Conservation (phyloP, 768 basidiomycete species). For the Russula ochroleuca region DNA sequence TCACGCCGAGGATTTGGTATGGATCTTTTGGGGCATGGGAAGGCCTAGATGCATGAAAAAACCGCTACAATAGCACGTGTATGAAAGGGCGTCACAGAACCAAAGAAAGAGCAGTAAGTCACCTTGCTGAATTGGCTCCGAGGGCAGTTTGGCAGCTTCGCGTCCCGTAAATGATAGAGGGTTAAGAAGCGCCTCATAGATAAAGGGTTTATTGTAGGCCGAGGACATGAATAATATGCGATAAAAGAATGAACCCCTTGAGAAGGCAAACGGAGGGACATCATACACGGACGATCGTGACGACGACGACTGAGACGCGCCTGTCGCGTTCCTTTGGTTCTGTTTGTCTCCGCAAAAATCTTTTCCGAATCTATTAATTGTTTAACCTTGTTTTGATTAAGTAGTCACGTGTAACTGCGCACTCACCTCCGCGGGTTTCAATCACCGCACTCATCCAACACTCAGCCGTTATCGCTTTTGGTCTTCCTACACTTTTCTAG, state of each 20-base stretch:
- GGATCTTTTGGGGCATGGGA: constrained; percentile 67
- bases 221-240: constrained; percentile 54
- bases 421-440: constrained; percentile 8
- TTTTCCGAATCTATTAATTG: not conserved
- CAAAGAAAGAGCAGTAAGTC: not conserved
- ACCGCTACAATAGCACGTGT: constrained; percentile 47
- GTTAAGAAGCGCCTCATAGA: constrained; percentile 11
- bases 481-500: not conserved
- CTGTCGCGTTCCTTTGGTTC: constrained; percentile 11
- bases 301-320: not conserved
- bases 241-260: constrained; percentile 29
- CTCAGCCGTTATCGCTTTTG: not conserved
- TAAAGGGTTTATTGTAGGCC: constrained; percentile 29
- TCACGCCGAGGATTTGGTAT: constrained; percentile 86
- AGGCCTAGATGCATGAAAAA: constrained; percentile 65
- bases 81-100: constrained; percentile 12
- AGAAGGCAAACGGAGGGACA: constrained; percentile 47
- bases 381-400: not conserved
- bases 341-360: not conserved
- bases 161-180: constrained; percentile 3
- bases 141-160: constrained; percentile 7
- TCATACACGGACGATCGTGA: constrained; percentile 30
- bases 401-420: constrained; percentile 3
- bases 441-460: not conserved
- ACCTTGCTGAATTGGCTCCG: constrained; percentile 24